These are phyloP conservation scores for Ascocoryne sarcoides DNA, from an alignment of 2,329 filamentous ascomycete genomes.

Conservation along the genomic window DNA sequence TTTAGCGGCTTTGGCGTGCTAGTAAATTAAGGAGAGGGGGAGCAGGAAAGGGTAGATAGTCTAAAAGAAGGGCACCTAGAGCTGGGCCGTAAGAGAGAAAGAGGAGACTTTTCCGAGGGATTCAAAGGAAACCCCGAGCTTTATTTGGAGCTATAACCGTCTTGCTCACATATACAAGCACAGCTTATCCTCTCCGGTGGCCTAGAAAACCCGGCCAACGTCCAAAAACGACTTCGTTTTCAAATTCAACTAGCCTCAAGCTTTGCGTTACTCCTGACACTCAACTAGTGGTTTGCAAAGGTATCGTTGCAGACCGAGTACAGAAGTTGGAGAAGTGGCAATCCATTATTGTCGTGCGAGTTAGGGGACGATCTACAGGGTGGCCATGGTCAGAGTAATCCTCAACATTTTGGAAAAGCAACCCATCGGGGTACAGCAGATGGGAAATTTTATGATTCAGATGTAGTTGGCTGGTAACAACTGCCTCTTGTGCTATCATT, in stretches of 20 bases:
- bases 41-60: too few species aligned
- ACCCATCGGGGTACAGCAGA: slow-evolving; percentile 9
- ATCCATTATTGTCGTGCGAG: slow-evolving; percentile 10
- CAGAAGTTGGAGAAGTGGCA: slow-evolving; percentile 11
- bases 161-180: too few species aligned
- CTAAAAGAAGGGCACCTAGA: too few species aligned
- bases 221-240: slow-evolving; percentile 28
- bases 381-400: slow-evolving; percentile 5
- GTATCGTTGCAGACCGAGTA: slow-evolving; percentile 14
- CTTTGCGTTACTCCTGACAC: slow-evolving; percentile 16
- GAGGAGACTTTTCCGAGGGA: too few species aligned
- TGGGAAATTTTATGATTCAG: slow-evolving; percentile 12
- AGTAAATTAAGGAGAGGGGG: too few species aligned
- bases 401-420: slow-evolving; percentile 6
- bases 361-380: slow-evolving; percentile 12
- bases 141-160: too few species aligned
- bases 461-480: slow-evolving; percentile 9
- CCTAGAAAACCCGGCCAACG: slow-evolving; percentile 34
- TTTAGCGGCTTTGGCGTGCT: too few species aligned
- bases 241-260: slow-evolving; percentile 8
- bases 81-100: too few species aligned
- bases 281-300: slow-evolving; percentile 17
- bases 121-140: too few species aligned
- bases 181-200: slow-evolving; percentile 36
- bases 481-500: too few species aligned